phyloP scores from a whole-genome alignment of 768 basidiomycete species.

The Pleurotus salmoneostramineus region DNA sequence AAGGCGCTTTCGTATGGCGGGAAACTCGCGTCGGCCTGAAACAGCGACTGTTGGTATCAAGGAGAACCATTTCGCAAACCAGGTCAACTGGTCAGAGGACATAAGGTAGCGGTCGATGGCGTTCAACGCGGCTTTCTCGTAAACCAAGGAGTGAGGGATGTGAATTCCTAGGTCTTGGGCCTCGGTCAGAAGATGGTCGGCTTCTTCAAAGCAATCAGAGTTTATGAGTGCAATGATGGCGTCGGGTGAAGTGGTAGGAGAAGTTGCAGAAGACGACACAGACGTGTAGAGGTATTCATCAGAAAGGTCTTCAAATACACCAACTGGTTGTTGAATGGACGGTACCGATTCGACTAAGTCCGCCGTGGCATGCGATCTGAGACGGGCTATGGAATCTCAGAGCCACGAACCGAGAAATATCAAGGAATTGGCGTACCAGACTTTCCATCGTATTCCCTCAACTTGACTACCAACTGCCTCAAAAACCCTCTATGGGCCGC shows the following conservation, averaged over 20 bases:
- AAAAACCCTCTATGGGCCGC: slow-evolving; percentile 13
- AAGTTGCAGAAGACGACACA: background rate
- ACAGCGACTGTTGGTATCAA: slow-evolving; percentile 23
- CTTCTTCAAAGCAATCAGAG: slow-evolving; percentile 23
- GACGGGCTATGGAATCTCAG: background rate
- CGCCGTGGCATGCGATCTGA: too few relatives aligned
- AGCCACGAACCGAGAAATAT: background rate
- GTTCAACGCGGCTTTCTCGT: slow-evolving; percentile 21
- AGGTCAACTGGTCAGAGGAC: background rate
- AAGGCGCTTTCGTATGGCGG: slow-evolving; percentile 15
- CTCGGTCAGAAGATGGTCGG: slow-evolving; percentile 26
- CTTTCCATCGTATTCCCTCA: background rate
- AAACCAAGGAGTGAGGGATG: slow-evolving; percentile 25
- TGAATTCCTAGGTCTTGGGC: slow-evolving; percentile 21
- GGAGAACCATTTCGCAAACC: slow-evolving; percentile 27
- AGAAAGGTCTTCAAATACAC: background rate
- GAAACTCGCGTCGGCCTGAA: slow-evolving; percentile 11
- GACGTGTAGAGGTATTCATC: background rate
- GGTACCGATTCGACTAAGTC: too few relatives aligned
- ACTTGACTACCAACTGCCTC: background rate
- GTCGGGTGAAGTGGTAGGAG: slow-evolving; percentile 1
- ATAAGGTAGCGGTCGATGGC: slow-evolving; percentile 11
- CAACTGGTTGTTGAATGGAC: background rate
- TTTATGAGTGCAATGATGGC: slow-evolving; percentile 15
- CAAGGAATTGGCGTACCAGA: background rate